Base-by-base conservation (phyloP, 129 eudicot species). In the Rutidosis leptorrhynchoides region DNA sequence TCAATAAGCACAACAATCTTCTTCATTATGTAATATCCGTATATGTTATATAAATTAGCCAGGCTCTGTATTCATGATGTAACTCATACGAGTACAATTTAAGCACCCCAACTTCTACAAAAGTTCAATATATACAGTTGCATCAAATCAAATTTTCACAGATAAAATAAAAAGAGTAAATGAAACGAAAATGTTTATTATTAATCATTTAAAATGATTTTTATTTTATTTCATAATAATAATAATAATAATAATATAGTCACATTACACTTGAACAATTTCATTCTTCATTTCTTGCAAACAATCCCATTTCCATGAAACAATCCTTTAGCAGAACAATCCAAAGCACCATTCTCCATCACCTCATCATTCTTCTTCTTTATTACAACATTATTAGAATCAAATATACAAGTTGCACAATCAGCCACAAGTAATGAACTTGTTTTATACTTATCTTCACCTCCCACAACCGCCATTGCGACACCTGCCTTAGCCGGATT, bases 381-480 rank as follows among this genome's bases (percentile, higher is more conserved):
- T 4, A 15, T 72, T 6, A 23, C 67, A 23, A 33, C 62, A 5
- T 68, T 64, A 40, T 52, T 45, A 6, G 80, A 68, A 65, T 72
- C 77, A 37, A 74, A 84, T 24, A 77, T 21, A 22, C 90, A 87
- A 2, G 37, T 52, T 12, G 51, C 68, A 25, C 95, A 87, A 35
- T 77, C 84, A 4, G 83, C 65, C 7, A 90, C 63, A 23, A 84
- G 9, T 57, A 87, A 80, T 7, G 84, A 48, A 4, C 75, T 42
- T 8, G 85, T 84, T 49, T 61, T 72, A 61, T 79, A 84, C 73
- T 70, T 80, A 26, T 87, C 82, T 75, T 87, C 88, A 22, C 88
- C 95, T 15, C 88, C 88, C 9, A 84, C 82, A 24, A 84, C 88
- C 33, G 90, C 83, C 95, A 87, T 81, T 2, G 82, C 95, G 16